phyloP scores from a whole-genome alignment of 257 asterid genomes.

The Nicotiana paniculata region DNA sequence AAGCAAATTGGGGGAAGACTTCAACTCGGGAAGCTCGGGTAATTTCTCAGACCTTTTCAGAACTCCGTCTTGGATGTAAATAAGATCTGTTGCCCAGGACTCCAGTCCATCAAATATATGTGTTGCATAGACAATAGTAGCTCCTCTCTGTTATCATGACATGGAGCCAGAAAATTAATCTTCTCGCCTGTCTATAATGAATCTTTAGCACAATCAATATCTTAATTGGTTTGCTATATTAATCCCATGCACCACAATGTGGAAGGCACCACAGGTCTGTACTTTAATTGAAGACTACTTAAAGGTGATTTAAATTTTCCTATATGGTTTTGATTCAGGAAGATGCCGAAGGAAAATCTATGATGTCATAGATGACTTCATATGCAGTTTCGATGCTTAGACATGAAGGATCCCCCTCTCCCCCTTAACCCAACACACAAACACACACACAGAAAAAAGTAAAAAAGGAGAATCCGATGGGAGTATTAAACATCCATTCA shows the following conservation, averaged over 20 bases:
- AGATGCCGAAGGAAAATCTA: neutral
- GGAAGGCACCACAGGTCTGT: neutral
- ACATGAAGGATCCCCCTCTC: neutral
- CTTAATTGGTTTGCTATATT: neutral
- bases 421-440: neutral
- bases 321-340: neutral
- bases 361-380: neutral
- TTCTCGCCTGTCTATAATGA: neutral
- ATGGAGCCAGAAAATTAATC: neutral
- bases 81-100: slow-evolving; percentile 89
- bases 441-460: neutral
- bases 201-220: neutral
- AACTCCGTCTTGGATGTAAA: slow-evolving; percentile 78
- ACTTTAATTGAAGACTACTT: neutral
- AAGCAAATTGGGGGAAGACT: slow-evolving; percentile 54
- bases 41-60: slow-evolving; percentile 68
- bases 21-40: slow-evolving; percentile 58
- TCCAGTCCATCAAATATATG: slow-evolving; percentile 97
- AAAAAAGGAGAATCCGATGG: neutral
- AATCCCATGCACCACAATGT: neutral
- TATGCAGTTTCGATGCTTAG: neutral
- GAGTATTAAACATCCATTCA: neutral
- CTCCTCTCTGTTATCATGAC: slow-evolving; percentile 63
- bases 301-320: neutral
- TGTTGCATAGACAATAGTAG: slow-evolving; percentile 88